Conservation (phyloP, 2,329 filamentous ascomycete species). For the Pyrenochaeta sp. region DNA sequence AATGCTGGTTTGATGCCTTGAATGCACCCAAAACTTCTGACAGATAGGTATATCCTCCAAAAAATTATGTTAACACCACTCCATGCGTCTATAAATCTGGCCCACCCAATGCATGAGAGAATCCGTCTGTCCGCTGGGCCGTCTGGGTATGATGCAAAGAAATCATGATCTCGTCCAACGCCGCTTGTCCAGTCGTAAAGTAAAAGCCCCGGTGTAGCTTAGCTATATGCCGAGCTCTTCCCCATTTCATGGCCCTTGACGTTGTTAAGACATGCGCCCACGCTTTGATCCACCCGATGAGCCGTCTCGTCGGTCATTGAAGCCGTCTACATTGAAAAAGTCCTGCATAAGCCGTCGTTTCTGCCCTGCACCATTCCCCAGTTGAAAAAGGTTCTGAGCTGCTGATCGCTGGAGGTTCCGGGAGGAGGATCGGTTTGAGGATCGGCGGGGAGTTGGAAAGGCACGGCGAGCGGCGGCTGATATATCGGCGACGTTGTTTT, state of each 20-base stretch:
- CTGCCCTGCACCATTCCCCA: slow-evolving; percentile 72
- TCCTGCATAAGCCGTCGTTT: slow-evolving; percentile 79
- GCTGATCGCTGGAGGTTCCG: slow-evolving; percentile 43
- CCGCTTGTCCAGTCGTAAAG: not conserved
- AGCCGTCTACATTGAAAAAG: slow-evolving; percentile 75
- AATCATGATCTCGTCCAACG: slow-evolving; percentile 21
- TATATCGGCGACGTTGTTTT: slow-evolving; percentile 32
- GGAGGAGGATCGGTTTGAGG: slow-evolving; percentile 46
- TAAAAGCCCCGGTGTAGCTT: not conserved
- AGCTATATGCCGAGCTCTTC: too few relatives aligned
- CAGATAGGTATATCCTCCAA: slow-evolving; percentile 17
- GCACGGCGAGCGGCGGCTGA: slow-evolving; percentile 41
- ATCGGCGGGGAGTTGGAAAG: slow-evolving; percentile 43
- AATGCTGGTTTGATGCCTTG: slow-evolving; percentile 21
- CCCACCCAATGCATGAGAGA: slow-evolving; percentile 33
- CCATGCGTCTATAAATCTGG: slow-evolving; percentile 34
- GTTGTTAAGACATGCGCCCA: slow-evolving; percentile 45
- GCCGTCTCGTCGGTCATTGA: slow-evolving; percentile 67
- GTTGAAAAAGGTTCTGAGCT: slow-evolving; percentile 50
- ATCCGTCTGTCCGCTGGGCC: slow-evolving; percentile 27
- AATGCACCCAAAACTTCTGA: slow-evolving; percentile 12
- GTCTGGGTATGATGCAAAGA: slow-evolving; percentile 27
- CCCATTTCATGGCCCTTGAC: not conserved
- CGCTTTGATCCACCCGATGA: slow-evolving; percentile 50
- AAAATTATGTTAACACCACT: slow-evolving; percentile 31